Percentiles rank a stretch among this genome's conserved stretches.
phyloP scores from a whole-genome alignment of 225 moss, liverwort and hornwort species.

The Marchantia polymorpha region DNA sequence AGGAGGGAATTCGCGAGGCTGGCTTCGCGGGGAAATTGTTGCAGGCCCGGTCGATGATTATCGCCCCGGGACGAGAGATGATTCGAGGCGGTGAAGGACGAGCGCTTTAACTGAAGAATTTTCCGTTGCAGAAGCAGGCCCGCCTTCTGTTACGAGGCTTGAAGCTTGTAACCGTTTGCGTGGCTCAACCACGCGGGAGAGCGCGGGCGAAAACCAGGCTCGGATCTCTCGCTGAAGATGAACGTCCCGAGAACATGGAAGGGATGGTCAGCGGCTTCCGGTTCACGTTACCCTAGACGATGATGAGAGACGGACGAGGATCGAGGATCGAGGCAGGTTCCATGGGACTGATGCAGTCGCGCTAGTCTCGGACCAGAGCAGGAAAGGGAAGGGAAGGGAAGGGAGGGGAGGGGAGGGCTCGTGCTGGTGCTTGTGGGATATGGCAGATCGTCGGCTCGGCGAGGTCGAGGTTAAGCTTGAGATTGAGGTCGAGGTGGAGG shows the following conservation, averaged over 20 bases:
- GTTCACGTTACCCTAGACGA: background rate
- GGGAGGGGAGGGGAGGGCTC: no score
- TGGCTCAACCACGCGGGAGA: background rate
- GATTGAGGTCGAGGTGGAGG: no score
- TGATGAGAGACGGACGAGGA: background rate
- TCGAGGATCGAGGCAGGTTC: background rate
- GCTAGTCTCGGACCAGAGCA: background rate
- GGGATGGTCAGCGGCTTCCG: background rate
- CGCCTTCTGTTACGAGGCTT: slow-evolving; percentile 32
- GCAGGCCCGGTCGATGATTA: no score
- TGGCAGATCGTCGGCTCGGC: no score
- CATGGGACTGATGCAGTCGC: background rate
- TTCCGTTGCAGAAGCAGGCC: slow-evolving; percentile 19
- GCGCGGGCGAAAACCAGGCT: background rate
- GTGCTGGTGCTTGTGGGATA: no score
- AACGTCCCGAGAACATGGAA: background rate
- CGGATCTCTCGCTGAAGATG: background rate
- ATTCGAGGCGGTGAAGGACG: no score
- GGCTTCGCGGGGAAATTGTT: no score
- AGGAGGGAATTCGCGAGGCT: no score
- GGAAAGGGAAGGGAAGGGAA: no score
- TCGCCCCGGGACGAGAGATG: no score
- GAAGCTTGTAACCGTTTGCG: slow-evolving; percentile 30
- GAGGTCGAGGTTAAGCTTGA: background rate
- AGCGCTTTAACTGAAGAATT: slow-evolving; percentile 1